These are phyloP conservation scores for Hymenoscyphus salicellus DNA, from an alignment of 2,329 filamentous ascomycete genomes.

Conservation along the genomic window DNA sequence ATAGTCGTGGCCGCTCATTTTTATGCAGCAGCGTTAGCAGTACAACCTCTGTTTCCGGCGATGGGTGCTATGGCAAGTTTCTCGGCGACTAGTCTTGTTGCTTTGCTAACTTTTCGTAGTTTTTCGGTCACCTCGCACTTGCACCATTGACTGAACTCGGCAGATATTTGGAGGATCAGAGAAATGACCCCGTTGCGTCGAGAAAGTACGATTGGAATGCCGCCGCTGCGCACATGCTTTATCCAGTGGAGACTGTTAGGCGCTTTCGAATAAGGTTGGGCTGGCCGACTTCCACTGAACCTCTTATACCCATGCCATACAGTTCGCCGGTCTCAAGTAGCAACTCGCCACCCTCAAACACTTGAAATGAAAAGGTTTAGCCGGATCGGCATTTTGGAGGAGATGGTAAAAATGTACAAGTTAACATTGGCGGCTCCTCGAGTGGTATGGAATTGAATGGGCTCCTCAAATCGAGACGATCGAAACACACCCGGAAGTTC, in stretches of 20 bases:
- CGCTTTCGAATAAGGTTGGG: slow-evolving; percentile 11
- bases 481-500: background rate
- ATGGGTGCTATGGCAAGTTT: slow-evolving; percentile 14
- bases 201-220: slow-evolving; percentile 12
- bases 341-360: background rate
- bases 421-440: too few species aligned
- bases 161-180: slow-evolving; percentile 11
- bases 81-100: background rate
- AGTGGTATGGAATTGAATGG: background rate
- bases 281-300: slow-evolving; percentile 8
- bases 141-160: slow-evolving; percentile 11
- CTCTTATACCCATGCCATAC: background rate
- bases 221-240: slow-evolving; percentile 10
- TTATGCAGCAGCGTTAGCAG: slow-evolving; percentile 10
- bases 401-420: too few species aligned
- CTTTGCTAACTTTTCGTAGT: slow-evolving; percentile 2
- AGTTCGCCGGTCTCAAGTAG: background rate
- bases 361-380: background rate
- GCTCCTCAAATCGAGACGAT: background rate
- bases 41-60: slow-evolving; percentile 12
- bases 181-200: slow-evolving; percentile 8
- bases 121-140: slow-evolving; percentile 13
- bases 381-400: too few species aligned
- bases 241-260: slow-evolving; percentile 6
- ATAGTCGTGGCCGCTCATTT: slow-evolving; percentile 11